Evolutionary conservation across 148 eudicot genomes (phyloP), one percentile per base, ranked within the genome.

Genomic region (Nepenthes mirabilis): DNA sequence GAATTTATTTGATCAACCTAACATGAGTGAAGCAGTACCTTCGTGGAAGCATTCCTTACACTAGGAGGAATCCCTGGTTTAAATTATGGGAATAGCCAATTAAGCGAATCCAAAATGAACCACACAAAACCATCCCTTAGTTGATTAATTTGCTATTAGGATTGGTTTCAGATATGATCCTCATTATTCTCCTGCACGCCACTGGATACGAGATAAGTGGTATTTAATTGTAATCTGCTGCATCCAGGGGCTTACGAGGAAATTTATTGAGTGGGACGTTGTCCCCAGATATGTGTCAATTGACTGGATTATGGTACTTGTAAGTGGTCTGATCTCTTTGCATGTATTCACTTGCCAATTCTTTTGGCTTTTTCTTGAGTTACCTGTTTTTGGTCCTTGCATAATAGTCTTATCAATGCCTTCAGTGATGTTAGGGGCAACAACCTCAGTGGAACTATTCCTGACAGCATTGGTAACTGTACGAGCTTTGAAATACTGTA

Each of bases 291-390:
- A 79, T 84, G 78, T 84, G 90, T 72, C 90, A 84, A 64, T 57
- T 84, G 65, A 84, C 86, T 65, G 90, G 90, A 55, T 72, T 84
- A 63, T 84, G 90, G 90, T 84, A 81, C 47, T 84, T 84, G 90
- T 84, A 62, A 66, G 90, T 82, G 13, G 33, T 33, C 36, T 55
- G 1, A 53, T 34, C 36, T 9, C 11, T 55, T 35, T 40, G 32
- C 0, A 13, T 34, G 23, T 6, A 2, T 40, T 49, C 14, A 14
- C 51, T 36, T 23, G 3, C 14, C 8, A 1, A 23, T 1, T 9
- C 11, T 43, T 40, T 12, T 14, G 2, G 33, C 8, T 32, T 2
- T 2, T 7, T 10, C 11, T 49, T 60, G 12, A 9, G 32, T 43
- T 36, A 1, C 36, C 23, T 36, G 32, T 3, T 37, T 60, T 37